Evolutionary conservation across 2,329 filamentous ascomycete species (phyloP).

Genomic region (Penicillium griseofulvum): DNA sequence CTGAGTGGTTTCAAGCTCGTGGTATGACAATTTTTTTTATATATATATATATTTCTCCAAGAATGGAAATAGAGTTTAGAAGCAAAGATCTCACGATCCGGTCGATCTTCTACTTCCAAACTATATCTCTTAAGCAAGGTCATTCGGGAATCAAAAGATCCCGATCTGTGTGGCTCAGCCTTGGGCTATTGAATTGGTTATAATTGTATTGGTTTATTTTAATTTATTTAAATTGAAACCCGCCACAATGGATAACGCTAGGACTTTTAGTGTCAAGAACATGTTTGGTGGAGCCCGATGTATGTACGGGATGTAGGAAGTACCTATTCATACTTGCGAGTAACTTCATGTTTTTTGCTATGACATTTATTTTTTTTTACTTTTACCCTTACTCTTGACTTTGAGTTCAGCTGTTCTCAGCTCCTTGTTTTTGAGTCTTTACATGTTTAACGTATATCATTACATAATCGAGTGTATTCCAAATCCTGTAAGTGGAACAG

Average conservation of each 20-base stretch:
- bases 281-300: constrained; percentile 1
- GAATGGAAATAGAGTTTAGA: too few species aligned
- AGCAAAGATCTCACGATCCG: too few species aligned
- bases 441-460: neutral
- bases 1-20: too few species aligned
- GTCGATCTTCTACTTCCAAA: neutral
- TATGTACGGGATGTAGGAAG: too few species aligned
- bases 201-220: neutral
- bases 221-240: neutral
- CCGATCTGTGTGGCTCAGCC: constrained; percentile 22
- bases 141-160: neutral
- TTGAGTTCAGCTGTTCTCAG: neutral
- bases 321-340: neutral
- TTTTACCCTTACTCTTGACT: neutral
- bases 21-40: too few species aligned
- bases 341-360: neutral
- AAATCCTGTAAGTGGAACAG: constrained; percentile 6
- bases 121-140: neutral
- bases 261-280: constrained; percentile 3
- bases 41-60: too few species aligned
- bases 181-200: neutral
- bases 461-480: constrained; percentile 15
- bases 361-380: neutral
- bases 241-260: neutral
- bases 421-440: neutral